These are phyloP conservation scores for Hymenoscyphus albidus DNA, from an alignment of 2,329 filamentous ascomycete genomes.

Conservation along the genomic window DNA sequence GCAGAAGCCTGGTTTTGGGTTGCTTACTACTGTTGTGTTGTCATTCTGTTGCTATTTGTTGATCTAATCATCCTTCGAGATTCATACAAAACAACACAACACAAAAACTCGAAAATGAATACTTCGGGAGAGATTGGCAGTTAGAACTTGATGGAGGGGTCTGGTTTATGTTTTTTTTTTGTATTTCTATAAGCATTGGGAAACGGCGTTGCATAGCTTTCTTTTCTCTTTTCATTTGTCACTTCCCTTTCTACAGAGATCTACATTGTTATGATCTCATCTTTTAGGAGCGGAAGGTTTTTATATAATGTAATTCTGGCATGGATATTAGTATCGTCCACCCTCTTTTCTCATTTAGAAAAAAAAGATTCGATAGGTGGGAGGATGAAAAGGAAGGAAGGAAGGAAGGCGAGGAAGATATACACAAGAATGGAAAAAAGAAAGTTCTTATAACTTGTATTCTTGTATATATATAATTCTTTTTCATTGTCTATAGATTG, in stretches of 20 bases:
- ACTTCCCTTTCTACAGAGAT: neutral
- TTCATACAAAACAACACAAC: neutral
- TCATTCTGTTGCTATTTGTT: neutral
- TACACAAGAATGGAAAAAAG: neutral
- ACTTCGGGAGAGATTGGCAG: neutral
- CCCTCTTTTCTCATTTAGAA: too few relatives aligned
- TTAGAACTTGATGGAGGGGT: neutral
- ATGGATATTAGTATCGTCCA: too few relatives aligned
- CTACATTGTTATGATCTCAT: neutral
- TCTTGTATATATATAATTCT: neutral
- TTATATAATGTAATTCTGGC: neutral
- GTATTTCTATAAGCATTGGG: constrained; percentile 1
- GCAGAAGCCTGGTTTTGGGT: neutral
- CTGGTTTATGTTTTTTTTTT: neutral
- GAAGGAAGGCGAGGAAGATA: neutral
- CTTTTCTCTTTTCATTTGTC: neutral
- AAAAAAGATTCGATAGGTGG: too few relatives aligned
- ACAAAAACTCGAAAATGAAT: neutral
- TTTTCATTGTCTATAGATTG: neutral
- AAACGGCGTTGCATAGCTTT: neutral
- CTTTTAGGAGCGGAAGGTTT: neutral
- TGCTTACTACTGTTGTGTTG: neutral
- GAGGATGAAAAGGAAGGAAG: too few relatives aligned
- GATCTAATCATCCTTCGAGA: neutral
- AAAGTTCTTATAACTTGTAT: neutral